Evolutionary conservation across 2,329 filamentous ascomycete species (phyloP), one percentile per base, ranked within the genome.

Genomic region (Dactylellina cionopaga): DNA sequence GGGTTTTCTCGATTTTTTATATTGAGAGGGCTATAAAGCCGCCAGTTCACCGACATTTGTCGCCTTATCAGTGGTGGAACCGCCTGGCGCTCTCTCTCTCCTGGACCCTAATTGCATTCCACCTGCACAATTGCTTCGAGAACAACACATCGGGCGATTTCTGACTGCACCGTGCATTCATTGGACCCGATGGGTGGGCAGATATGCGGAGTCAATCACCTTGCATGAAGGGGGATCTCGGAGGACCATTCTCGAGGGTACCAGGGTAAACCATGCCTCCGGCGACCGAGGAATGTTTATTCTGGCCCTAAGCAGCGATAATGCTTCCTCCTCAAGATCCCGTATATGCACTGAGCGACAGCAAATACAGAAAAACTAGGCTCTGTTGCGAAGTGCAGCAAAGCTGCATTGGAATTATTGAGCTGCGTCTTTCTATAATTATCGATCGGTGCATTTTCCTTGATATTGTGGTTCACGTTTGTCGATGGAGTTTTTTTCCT

Each of bases 191-290:
- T 59, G 37, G 49, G 44, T 44, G 31, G 43, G 25, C 37, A 60
- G 54, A 60, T 65, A 64, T 72, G 59, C 54, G 68, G 68, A 72
- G 59, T 65, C 59, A 72, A 60, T 72, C 56, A 63, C 68, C 68
- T 72, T 72, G 68, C 68, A 72, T 72, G 44, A 59, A 59, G 39
- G 46, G 68, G 58, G n/a, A 49, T 33, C 47, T 46, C 7, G 44
- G 41, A 56, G 51, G 15, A 56, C 43, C 44, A 55, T 27, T 44
- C 35, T 65, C 27, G 47, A 41, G 41, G 10, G 22, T 35, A 55
- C 68, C 62, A 27, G 68, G 68, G 52, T 72, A 35, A 43, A 44
- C 51, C 58, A 49, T 66, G 62, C 51, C 41, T 51, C 44, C 29
- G 51, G 41, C 41, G 33, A 55, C 39, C 41, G 27, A 35, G 41